Evolutionary conservation across 2,329 filamentous ascomycete genomes (phyloP).

Genomic region (Phoma sp.): DNA sequence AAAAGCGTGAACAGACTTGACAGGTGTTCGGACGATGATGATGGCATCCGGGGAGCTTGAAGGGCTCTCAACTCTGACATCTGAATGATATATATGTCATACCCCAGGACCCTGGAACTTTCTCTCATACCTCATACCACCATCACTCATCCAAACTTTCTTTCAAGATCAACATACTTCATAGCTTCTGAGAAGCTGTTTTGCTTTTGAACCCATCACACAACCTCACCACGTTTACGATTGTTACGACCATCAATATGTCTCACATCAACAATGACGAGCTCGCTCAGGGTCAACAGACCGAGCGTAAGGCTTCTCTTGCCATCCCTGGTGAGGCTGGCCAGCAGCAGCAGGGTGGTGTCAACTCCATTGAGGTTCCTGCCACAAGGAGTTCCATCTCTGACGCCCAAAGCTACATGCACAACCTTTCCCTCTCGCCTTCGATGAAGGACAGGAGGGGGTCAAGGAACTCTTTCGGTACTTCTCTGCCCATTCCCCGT

Average conservation of each 20-base stretch:
- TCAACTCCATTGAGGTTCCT: constrained; percentile 69
- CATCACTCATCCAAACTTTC: constrained; percentile 14
- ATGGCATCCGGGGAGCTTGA: constrained; percentile 27
- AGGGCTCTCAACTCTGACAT: constrained; percentile 8
- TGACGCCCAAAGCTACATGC: constrained; percentile 73
- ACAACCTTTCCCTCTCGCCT: constrained; percentile 71
- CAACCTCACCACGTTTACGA: neutral
- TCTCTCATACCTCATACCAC: constrained; percentile 15
- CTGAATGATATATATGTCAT: constrained; percentile 34
- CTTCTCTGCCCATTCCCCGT: constrained; percentile 73
- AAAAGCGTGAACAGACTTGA: constrained; percentile 21
- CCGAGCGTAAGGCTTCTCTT: constrained; percentile 38
- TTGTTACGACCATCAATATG: constrained; percentile 51
- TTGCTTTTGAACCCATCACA: neutral
- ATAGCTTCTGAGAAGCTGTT: constrained; percentile 16
- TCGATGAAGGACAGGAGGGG: constrained; percentile 71
- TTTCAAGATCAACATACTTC: constrained; percentile 12
- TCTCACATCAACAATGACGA: constrained; percentile 65
- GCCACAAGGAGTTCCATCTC: constrained; percentile 71
- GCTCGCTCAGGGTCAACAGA: constrained; percentile 50
- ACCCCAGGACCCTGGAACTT: constrained; percentile 28
- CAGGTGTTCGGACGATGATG: constrained; percentile 26
- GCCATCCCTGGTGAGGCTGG: constrained; percentile 39
- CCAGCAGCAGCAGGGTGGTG: constrained; percentile 37
- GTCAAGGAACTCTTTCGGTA: constrained; percentile 78